Base-by-base conservation (phyloP, 1,284 basidiomycete species). In the Trichosporon asahii region DNA sequence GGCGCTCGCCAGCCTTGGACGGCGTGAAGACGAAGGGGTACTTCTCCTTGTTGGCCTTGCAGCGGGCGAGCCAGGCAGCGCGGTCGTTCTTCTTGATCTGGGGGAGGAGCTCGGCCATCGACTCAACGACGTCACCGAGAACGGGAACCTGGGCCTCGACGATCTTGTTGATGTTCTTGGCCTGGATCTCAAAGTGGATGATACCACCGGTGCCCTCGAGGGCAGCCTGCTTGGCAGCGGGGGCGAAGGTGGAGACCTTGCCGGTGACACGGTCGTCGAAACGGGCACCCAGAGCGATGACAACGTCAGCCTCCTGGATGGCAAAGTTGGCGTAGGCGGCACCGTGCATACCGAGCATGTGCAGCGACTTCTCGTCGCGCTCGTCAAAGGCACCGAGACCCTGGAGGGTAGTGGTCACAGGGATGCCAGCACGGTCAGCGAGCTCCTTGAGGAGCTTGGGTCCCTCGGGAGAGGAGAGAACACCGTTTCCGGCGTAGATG, bases 331-430 rank as follows among this genome's bases (percentile, higher is more conserved):
- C 96, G 79, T 98, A 98, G 1, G 95, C 95, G 15, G 90, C 90
- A 4, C 97, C 97, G 86, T 99, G 96, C 96, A 99, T 98, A 75
- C 96, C 96, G 69, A 99, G 89, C 96, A 99, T 98, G 84, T 98
- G 95, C 80, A 99, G 85, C 75, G 91, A 91, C 82, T 89, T 90
- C 69, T 91, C 89, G 83, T 94, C 89, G 71, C 88, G 88, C 87
- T 99, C 97, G 84, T 99, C 94, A 80, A 94, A 99, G 0, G 92
- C 90, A 71, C 96, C 97, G 49, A 99, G 90, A 71, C 95, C 96
- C 81, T 97, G 95, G 21, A 99, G 86, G 29, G 95, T 98, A 18
- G 96, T 99, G 69, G 94, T 97, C 49, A 99, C 95, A 68, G 96
- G 96, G 74, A 99, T 98, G 84, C 94, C 93, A 69, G 93, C 95